These are phyloP conservation scores for Diversispora eburnea DNA, from an alignment of 192 early-diverging fungal species.

Conservation along the genomic window DNA sequence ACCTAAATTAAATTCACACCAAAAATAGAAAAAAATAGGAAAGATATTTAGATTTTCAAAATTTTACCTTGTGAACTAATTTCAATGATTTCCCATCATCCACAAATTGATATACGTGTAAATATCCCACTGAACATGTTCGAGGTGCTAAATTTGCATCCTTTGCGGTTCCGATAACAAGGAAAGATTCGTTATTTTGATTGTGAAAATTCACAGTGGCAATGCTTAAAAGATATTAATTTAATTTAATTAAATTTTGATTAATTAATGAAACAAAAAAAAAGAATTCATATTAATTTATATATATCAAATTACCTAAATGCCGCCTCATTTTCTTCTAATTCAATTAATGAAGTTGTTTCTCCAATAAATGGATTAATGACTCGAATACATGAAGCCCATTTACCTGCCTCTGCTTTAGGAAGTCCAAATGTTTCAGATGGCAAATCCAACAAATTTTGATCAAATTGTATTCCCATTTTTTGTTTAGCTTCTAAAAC, in stretches of 20 bases:
- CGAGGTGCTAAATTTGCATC: slow-evolving; percentile 67
- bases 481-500: slow-evolving; percentile 51
- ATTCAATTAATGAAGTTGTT: slow-evolving; percentile 63
- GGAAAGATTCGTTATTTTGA: slow-evolving; percentile 54
- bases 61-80: slow-evolving; percentile 64
- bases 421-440: slow-evolving; percentile 80
- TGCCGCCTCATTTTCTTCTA: slow-evolving; percentile 83
- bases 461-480: slow-evolving; percentile 52
- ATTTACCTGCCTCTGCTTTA: slow-evolving; percentile 63
- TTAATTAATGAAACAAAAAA: too few species aligned
- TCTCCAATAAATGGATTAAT: slow-evolving; percentile 74
- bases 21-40: background rate
- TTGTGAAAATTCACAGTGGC: slow-evolving; percentile 60
- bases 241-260: background rate
- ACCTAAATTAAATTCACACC: background rate
- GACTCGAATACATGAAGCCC: slow-evolving; percentile 85
- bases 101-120: slow-evolving; percentile 72
- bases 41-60: background rate
- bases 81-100: slow-evolving; percentile 64
- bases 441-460: slow-evolving; percentile 55
- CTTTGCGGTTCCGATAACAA: slow-evolving; percentile 82
- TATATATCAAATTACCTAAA: slow-evolving; percentile 46
- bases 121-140: slow-evolving; percentile 61
- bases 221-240: slow-evolving; percentile 33
- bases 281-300: too few species aligned